Base-by-base conservation (phyloP, 805 yeast species). In the Saccharomycopsis sp. region DNA sequence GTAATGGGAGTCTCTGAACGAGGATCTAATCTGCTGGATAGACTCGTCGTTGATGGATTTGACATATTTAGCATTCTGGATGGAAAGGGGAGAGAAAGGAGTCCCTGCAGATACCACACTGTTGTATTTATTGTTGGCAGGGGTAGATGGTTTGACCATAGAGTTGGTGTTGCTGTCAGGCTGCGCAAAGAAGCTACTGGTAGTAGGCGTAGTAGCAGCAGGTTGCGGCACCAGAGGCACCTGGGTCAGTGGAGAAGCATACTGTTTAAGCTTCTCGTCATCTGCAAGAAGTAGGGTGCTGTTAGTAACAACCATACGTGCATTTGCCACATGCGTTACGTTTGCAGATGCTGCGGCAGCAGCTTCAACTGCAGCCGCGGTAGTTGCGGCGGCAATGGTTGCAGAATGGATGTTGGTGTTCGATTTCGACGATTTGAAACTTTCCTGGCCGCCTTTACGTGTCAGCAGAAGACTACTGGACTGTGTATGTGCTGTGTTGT, bases 401-500 rank as follows among this genome's bases (percentile, higher is more conserved):
- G 55, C 58, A 47, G 51, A 52, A 17, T 25, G 54, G 29, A 52
- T 52, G 56, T 42, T 64, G 57, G 35, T 57, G 47, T 56, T 56
- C 5, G 55, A 49, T 51, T 59, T 59, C 5, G 55, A 47, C 7
- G 59, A 56, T 52, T 59, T 59, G 55, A 56, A 59, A 20, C 60
- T 59, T 35, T 56, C 60, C n/a, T 47, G 58, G 23, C 62, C 60
- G 20, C 54, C 57, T 35, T 47, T 52, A 22, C 50, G 25, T 3
- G 53, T 35, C 15, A 56, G 53, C n/a, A 60, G 57, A 47, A 59
- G 57, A 34, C 61, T 60, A 12, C 53, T 50, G 5, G 54, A 24
- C 54, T 55, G 61, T 12, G 58, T 59, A 29, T 60, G 63, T 8
- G 59, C 60, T n/a, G 61, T 57, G 47, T 62, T 62, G 53, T 62